These are phyloP conservation scores for Naganishia vishniacii DNA, from an alignment of 768 basidiomycete genomes.

Conservation along the genomic window DNA sequence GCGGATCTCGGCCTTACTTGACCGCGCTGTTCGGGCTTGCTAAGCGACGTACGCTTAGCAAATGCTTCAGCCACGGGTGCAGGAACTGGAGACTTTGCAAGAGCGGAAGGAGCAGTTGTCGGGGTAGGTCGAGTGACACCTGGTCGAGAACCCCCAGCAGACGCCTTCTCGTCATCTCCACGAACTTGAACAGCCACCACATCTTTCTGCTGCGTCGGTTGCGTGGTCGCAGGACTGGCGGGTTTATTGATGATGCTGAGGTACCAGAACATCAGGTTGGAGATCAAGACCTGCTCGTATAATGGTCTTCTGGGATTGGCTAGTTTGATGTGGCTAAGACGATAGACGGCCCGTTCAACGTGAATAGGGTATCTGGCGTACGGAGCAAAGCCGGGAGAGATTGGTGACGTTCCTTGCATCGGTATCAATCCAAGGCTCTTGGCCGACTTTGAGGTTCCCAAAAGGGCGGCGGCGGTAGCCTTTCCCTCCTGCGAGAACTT, in stretches of 20 bases:
- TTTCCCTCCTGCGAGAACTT: slow-evolving; percentile 57
- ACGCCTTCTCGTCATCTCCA: slow-evolving; percentile 35
- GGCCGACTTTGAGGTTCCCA: slow-evolving; percentile 75
- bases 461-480: slow-evolving; percentile 77
- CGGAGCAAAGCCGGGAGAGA: slow-evolving; percentile 46
- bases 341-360: slow-evolving; percentile 95
- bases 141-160: slow-evolving; percentile 26
- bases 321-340: slow-evolving; percentile 95
- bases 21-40: slow-evolving; percentile 50
- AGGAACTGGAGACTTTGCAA: slow-evolving; percentile 18
- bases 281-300: slow-evolving; percentile 76
- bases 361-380: slow-evolving; percentile 92
- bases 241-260: slow-evolving; percentile 94
- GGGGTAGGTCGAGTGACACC: slow-evolving; percentile 6
- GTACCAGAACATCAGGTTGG: slow-evolving; percentile 78
- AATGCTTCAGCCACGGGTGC: not conserved
- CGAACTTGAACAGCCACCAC: slow-evolving; percentile 47
- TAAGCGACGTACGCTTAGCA: slow-evolving; percentile 51
- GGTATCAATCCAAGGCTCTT: slow-evolving; percentile 53
- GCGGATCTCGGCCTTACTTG: slow-evolving; percentile 70
- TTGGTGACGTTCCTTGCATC: slow-evolving; percentile 44
- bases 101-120: slow-evolving; percentile 5
- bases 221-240: slow-evolving; percentile 52
- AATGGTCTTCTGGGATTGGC: slow-evolving; percentile 93
- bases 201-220: slow-evolving; percentile 44